Evolutionary conservation across 1,284 basidiomycete genomes (phyloP).

Genomic region (Trametes hirsuta): DNA sequence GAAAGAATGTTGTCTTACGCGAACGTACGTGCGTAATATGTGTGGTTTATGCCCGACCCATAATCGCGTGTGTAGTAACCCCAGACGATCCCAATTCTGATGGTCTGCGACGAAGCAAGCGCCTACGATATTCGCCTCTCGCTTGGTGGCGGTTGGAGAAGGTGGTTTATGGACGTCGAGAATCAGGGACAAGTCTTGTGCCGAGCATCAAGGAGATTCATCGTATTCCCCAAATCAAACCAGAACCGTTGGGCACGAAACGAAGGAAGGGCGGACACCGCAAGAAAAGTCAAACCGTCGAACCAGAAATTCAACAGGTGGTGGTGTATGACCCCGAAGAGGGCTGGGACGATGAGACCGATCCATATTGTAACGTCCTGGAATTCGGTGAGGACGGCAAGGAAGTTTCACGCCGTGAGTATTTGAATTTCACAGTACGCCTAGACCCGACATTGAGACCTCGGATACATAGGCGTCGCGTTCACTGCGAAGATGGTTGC

Average conservation of each 20-base stretch:
- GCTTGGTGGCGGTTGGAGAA: constrained; percentile 95
- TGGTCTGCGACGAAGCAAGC: constrained; percentile 76
- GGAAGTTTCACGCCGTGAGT: constrained; percentile 75
- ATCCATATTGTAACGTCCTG: constrained; percentile 67
- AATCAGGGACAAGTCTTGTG: constrained; percentile 58
- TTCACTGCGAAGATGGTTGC: constrained; percentile 71
- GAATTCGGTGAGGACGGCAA: constrained; percentile 61
- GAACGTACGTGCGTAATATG: constrained; percentile 28
- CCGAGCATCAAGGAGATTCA: constrained; percentile 85
- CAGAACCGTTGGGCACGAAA: constrained; percentile 55
- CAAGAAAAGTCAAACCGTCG: constrained; percentile 46
- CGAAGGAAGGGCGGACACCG: constrained; percentile 44
- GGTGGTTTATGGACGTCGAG: constrained; percentile 75
- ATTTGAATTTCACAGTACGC: neutral
- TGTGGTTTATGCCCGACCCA: neutral
- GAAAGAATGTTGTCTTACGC: constrained; percentile 27
- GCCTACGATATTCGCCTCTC: constrained; percentile 77
- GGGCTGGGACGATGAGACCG: constrained; percentile 87
- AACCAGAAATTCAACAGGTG: constrained; percentile 35
- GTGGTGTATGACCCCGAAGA: constrained; percentile 65
- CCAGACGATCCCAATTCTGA: constrained; percentile 36
- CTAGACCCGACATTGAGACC: neutral
- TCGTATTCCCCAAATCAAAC: constrained; percentile 71
- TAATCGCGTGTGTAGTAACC: constrained; percentile 13
- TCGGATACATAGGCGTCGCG: constrained; percentile 59